phyloP scores from a whole-genome alignment of 129 eudicot species.

The Tagetes patula region DNA sequence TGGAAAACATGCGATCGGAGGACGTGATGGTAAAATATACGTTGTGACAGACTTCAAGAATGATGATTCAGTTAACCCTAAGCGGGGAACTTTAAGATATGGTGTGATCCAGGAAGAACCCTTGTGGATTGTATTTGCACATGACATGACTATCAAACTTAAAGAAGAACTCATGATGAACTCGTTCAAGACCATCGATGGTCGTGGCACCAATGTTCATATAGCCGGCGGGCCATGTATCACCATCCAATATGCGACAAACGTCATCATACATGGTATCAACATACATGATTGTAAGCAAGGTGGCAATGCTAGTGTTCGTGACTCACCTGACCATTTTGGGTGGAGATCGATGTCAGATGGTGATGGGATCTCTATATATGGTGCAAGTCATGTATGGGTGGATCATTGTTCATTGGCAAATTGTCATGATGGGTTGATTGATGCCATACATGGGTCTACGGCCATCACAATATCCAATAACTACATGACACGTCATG shows the following conservation, averaged over 20 bases:
- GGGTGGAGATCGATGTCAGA: conserved; percentile 37
- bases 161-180: conserved; percentile 67
- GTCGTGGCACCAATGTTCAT: conserved; percentile 67
- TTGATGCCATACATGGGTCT: conserved; percentile 70
- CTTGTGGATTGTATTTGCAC: conserved; percentile 63
- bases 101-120: conserved; percentile 71
- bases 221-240: conserved; percentile 76
- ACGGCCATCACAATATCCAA: conserved; percentile 74
- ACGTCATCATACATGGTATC: conserved; percentile 13
- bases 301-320: conserved; percentile 59
- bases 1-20: conserved; percentile 67
- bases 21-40: conserved; percentile 59
- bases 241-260: conserved; percentile 47
- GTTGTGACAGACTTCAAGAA: conserved; percentile 54
- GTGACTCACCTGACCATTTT: conserved; percentile 69
- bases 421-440: conserved; percentile 62
- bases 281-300: conserved; percentile 68
- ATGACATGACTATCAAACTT: conserved; percentile 64
- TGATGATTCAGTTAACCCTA: conserved; percentile 66
- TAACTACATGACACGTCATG: conserved; percentile 71
- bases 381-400: conserved; percentile 72
- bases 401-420: conserved; percentile 81
- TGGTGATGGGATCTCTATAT: conserved; percentile 70
- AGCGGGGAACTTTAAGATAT: conserved; percentile 59
- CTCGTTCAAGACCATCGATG: conserved; percentile 77